These are phyloP conservation scores for Populus davidiana DNA, from an alignment of 345 rosid genomes.

Conservation along the genomic window DNA sequence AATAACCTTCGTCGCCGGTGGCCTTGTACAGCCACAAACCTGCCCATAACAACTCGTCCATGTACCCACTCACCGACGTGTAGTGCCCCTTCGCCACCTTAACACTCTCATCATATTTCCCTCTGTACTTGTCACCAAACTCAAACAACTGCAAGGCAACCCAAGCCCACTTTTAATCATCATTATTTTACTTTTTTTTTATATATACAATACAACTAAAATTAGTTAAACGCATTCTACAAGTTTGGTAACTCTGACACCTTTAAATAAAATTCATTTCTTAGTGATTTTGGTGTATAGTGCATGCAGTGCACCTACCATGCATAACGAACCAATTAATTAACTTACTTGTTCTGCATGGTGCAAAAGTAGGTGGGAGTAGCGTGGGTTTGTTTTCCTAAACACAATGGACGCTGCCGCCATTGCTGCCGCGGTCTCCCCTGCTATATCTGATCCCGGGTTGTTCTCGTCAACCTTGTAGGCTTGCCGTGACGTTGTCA, in stretches of 20 bases:
- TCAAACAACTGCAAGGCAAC: constrained; percentile 58
- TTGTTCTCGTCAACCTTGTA: constrained; percentile 61
- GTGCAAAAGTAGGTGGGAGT: constrained; percentile 66
- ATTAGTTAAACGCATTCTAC: constrained; percentile 1
- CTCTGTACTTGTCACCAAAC: constrained; percentile 77
- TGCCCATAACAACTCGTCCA: constrained; percentile 94
- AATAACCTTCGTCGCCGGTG: constrained; percentile 67
- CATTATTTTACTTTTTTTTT: not conserved
- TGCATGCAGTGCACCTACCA: constrained; percentile 5
- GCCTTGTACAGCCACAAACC: constrained; percentile 90
- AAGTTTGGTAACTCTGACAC: not conserved
- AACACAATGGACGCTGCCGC: constrained; percentile 86
- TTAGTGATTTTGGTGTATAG: constrained; percentile 10
- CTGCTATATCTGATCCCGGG: constrained; percentile 80
- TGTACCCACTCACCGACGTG: constrained; percentile 90
- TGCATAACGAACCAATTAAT: not conserved
- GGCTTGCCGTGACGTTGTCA: constrained; percentile 72
- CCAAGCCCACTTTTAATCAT: not conserved
- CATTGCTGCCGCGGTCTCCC: constrained; percentile 84
- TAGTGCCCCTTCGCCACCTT: constrained; percentile 78
- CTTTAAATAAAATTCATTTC: not conserved
- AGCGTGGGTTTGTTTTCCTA: constrained; percentile 56
- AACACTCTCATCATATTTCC: constrained; percentile 71
- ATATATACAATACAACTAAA: not conserved
- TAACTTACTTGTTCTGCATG: constrained; percentile 57